These are phyloP conservation scores for Plantago lanceolata DNA, from an alignment of 305 asterid species.

Conservation along the genomic window DNA sequence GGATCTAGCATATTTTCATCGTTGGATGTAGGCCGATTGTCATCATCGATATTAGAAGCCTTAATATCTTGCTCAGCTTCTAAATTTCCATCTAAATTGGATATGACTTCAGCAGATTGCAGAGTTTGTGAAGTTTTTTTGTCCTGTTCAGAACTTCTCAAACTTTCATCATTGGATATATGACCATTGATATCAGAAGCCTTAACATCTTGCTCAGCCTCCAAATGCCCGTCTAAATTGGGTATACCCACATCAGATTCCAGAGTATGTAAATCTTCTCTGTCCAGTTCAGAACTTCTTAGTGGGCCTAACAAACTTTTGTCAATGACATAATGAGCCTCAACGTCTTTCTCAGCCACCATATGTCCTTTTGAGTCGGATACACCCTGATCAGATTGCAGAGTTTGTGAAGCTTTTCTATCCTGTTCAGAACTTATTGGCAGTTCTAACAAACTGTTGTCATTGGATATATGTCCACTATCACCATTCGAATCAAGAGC, in stretches of 20 bases:
- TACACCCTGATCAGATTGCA: background rate
- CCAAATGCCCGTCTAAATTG: slow-evolving; percentile 23
- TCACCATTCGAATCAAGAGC: slow-evolving; percentile 19
- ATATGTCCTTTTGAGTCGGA: background rate
- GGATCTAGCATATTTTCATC: slow-evolving; percentile 26
- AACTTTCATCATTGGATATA: slow-evolving; percentile 2
- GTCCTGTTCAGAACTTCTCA: too few relatives aligned
- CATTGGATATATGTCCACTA: slow-evolving; percentile 17
- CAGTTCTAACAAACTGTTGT: slow-evolving; percentile 12
- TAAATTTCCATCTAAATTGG: background rate
- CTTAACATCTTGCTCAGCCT: slow-evolving; percentile 14
- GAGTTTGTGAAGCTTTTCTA: background rate
- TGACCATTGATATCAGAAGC: slow-evolving; percentile 21
- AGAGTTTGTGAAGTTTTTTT: background rate
- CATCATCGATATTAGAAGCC: background rate
- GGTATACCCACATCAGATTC: background rate
- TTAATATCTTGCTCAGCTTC: too few relatives aligned
- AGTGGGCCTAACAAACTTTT: slow-evolving; percentile 26
- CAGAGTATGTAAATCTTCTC: slow-evolving; percentile 10
- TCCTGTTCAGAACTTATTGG: background rate
- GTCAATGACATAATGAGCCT: background rate
- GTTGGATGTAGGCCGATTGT: too few relatives aligned
- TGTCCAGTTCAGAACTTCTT: slow-evolving; percentile 5
- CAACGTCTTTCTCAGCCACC: too few relatives aligned
- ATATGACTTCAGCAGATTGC: background rate